Conservation (phyloP, 371 early-diverging fungal species). For the Rhizopus delemar region DNA sequence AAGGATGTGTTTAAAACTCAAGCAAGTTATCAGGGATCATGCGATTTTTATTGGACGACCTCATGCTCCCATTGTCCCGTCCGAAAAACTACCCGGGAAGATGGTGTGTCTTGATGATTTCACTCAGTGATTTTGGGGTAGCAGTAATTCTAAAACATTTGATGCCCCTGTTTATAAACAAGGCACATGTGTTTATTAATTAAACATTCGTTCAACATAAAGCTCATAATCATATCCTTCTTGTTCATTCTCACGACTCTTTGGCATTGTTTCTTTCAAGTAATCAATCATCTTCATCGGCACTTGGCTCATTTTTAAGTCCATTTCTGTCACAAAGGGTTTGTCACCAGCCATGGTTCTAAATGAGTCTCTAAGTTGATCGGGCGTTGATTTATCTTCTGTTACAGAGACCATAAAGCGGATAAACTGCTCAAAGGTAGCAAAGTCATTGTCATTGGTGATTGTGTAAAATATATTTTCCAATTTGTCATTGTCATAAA, state of each 20-base stretch:
- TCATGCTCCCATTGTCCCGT: no score
- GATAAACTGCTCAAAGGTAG: conserved; percentile 88
- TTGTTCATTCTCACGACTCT: conserved; percentile 34
- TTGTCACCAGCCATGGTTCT: conserved; percentile 83
- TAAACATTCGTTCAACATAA: conserved; percentile 73
- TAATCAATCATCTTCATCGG: conserved; percentile 71
- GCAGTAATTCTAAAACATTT: no score
- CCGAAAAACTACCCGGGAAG: no score
- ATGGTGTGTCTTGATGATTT: no score
- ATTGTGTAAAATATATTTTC: conserved; percentile 67
- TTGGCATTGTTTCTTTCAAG: conserved; percentile 75
- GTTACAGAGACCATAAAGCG: conserved; percentile 83
- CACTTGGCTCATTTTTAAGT: conserved; percentile 68
- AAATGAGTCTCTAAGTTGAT: conserved; percentile 87
- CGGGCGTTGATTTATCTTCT: conserved; percentile 89
- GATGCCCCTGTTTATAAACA: no score
- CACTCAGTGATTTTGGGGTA: no score
- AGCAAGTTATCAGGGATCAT: no score
- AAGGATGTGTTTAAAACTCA: no score
- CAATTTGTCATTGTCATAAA: conserved; percentile 78
- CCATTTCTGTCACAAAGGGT: conserved; percentile 75
- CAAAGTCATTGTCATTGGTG: conserved; percentile 58
- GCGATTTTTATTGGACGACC: no score
- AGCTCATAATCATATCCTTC: conserved; percentile 70
- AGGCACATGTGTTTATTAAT: neutral